Base-by-base conservation (phyloP, 2,329 filamentous ascomycete species). In the Curvularia hawaiiensis region DNA sequence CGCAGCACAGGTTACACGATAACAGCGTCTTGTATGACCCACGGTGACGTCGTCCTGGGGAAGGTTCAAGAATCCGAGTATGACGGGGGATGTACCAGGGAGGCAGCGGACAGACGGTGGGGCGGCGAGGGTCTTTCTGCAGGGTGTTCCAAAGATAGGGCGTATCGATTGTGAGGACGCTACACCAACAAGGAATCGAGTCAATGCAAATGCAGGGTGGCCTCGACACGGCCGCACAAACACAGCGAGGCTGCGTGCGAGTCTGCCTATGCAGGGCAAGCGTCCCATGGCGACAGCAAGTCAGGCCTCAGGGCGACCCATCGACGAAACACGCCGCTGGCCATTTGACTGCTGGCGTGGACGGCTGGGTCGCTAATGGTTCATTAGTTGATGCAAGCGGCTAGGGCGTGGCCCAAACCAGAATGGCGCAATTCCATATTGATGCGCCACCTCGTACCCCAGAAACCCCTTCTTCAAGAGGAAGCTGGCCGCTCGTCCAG, bases 111-210 rank as follows among this genome's bases (percentile, higher is more conserved):
- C 35, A 6, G 12, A n/a, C 4, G 16, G 38, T 50, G 43, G 40
- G 31, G 46, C 35, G 9, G 38, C 3, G 16, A 49, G 50, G 45
- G 51, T 50, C 26, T 33, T 14, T 16, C 40, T 54, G 50, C 49
- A 50, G 56, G 40, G 50, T 30, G 30, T 18, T 46, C 56, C 52
- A 55, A 51, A 33, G 16, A 55, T 55, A 55, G 51, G 38, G 20
- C 18, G 31, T 63, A 57, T 60, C 52, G 61, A 60, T 59, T 57
- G 45, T 43, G 35, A 48, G 4, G n/a, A 44, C 51, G 33, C 35
- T 20, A 31, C 30, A 11, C 30, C 11, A 2, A 38, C 26, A 18
- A 11, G 16, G 8, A 26, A 43, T 11, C 5, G 6, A 31, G 33
- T 22, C 24, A 31, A 58, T 50, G 54, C 60, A 58, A 54, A 31